Conservation (phyloP, 1,139 yeast genomes). For the Sugiyamaella castrensis region DNA sequence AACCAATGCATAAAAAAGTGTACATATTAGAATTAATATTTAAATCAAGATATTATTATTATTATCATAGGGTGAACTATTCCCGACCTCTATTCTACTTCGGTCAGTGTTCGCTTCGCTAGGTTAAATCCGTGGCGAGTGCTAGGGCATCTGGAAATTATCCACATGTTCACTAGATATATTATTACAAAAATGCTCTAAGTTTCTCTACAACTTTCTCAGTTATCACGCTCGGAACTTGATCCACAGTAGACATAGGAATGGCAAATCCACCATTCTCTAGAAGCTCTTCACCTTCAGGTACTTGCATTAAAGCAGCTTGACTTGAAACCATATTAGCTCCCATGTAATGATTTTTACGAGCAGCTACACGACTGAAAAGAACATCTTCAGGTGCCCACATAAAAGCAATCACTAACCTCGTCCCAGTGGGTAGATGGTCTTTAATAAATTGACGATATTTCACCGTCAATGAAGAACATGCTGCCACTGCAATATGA, state of each 20-base stretch:
- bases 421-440: slow-evolving; percentile 36
- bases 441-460: slow-evolving; percentile 61
- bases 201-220: background rate
- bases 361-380: slow-evolving; percentile 52
- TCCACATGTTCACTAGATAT: too few species aligned
- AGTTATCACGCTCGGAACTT: slow-evolving; percentile 3
- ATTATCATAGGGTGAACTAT: too few species aligned
- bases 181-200: too few species aligned
- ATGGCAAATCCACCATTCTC: slow-evolving; percentile 21
- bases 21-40: too few species aligned
- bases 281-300: slow-evolving; percentile 41
- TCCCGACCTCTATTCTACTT: too few species aligned
- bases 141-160: too few species aligned
- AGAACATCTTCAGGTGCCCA: slow-evolving; percentile 63
- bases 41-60: too few species aligned
- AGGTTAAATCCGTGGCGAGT: too few species aligned
- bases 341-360: slow-evolving; percentile 84
- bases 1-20: too few species aligned
- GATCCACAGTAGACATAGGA: slow-evolving; percentile 16
- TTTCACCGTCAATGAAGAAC: slow-evolving; percentile 74
- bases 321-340: slow-evolving; percentile 79
- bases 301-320: slow-evolving; percentile 69
- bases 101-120: too few species aligned
- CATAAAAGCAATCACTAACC: slow-evolving; percentile 62
- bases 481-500: slow-evolving; percentile 56